Base-by-base conservation (phyloP, 768 basidiomycete genomes). In the Clathrus columnatus region DNA sequence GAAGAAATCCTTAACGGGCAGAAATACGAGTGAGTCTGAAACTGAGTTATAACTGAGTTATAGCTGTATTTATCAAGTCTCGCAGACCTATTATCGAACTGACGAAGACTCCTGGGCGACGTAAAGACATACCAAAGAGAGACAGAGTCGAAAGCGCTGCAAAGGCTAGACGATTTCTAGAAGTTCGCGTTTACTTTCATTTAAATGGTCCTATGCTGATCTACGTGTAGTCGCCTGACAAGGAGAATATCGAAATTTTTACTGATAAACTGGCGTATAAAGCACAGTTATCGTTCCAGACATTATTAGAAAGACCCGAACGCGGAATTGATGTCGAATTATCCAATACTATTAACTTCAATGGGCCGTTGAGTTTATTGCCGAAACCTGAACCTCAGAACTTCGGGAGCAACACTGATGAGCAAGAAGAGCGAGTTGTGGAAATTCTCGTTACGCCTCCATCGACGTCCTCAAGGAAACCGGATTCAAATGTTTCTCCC, bases 31-130 rank as follows among this genome's bases (percentile, higher is more conserved):
- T 88, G 61, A 48, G 79, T 23, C 60, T 47, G 24, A 5, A 20
- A 23, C n/a, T n/a, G n/a, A n/a, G n/a, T n/a, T n/a, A 32, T 55
- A 4, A 47, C 20, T 21, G 32, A 24, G 60, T 16, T 58, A 20
- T 20, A 26, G 27, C 6, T 29, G 49, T 57, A 20, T 61, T 54
- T 21, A 52, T 18, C 43, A 11, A 14, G 0, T 41, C 20, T 2
- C 10, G 7, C 59, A 90, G 88, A 47, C 78, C 81, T 7, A 76
- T 91, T 16, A 82, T 88, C 42, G 87, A 91, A 51, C 75, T 91
- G 17, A 80, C 91, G 2, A 91, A 91, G 70, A 91, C 90, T 1
- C 89, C 89, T 14, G 83, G 85, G 27, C 79, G 87, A 44, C 87
- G 80, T 67, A 87, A 79, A 69, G 74, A 72, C 48, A 67, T 75